Evolutionary conservation across 768 basidiomycete species (phyloP), one percentile per base, ranked within the genome.

Genomic region (Termitomyces sp.): DNA sequence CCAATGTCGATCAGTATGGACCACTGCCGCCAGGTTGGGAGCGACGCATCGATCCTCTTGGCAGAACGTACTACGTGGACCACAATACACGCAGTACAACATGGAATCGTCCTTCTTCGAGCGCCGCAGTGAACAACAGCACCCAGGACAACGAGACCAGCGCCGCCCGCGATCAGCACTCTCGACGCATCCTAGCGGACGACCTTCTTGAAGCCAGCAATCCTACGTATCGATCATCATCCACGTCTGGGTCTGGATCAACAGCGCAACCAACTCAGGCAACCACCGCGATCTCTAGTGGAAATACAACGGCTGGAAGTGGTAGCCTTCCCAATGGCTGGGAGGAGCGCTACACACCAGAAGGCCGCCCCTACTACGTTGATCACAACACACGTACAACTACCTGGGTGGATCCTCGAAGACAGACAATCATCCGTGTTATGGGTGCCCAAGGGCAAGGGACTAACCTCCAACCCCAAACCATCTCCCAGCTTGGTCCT

Each of bases 351-450:
- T 96, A 95, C 73, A 99, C 97, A 3, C 94, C 95, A 0, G 97
- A 99, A 73, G 97, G 97, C 18, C 85, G 97, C 38, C 94, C 97
- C 2, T 99, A 99, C 73, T 99, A 97, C 70, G 97, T 99, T 47
- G 97, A 99, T 69, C 97, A 99, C 75, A 99, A 99, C 68, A 98
- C 96, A 11, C 85, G 97, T 45, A 98, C 97, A 18, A 98, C 97
- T 31, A 99, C 97, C n/a, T 99, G 97, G 97, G 95, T 98, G 22
- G 97, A 99, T 68, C 97, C 97, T 36, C 89, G 97, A 47, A 86
- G 97, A 43, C 97, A 98, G 74, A 94, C 94, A 11, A 83, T 98
- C 57, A 89, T 98, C 56, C 94, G 96, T 58, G 95, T 98, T 45
- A 91, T 98, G 87, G 95, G 93, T 18, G 93, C 94, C 20, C 86